Base-by-base conservation (phyloP, 2,329 filamentous ascomycete genomes). In the Pyricularia pennisetigena region DNA sequence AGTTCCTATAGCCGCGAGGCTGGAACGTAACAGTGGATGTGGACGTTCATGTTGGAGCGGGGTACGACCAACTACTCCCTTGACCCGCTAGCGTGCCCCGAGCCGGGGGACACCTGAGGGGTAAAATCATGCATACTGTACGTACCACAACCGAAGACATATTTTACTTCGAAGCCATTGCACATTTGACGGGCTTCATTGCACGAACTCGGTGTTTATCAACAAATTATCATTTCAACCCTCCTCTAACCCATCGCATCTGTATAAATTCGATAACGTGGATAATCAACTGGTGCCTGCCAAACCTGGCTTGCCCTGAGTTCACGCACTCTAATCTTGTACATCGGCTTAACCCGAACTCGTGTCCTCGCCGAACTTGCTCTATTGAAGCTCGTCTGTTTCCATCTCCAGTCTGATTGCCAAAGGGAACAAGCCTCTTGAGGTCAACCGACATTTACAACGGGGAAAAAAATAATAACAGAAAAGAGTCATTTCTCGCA, bases 1-100 rank as follows among this genome's bases (percentile, higher is more conserved):
- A 71, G 71, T 62, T 26, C 59, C 59, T 62, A 28, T 62, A 62
- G 26, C 59, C 67, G 67, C 72, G 69, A 73, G 72, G 72, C 72
- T 73, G 72, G 72, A 69, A 26, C 24, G 59, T 62, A 26, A 28
- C 59, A 62, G 26, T 62, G 26, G 28, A 62, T 62, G 24, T 28
- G 59, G 59, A 62, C 59, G 59, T 28, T 62, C 6, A 26, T 29
- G 14, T 16, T 14, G 9, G 14, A 26, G 59, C 59, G 59, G 59
- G 59, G 59, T 62, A 62, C 24, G 26, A 28, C 24, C 28, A 26
- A 10, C 23, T 26, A 10, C 23, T 26, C 24, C 59, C 10, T 16
- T 28, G 12, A 26, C 59, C 26, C 59, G 28, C 59, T 62, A 28
- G 28, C 24, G 14, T 62, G 59, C 59, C 24, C 59, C 59, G 59